Evolutionary conservation across 257 asterid species (phyloP), one percentile per base, ranked within the genome.

Genomic region (Agastache rugosa): DNA sequence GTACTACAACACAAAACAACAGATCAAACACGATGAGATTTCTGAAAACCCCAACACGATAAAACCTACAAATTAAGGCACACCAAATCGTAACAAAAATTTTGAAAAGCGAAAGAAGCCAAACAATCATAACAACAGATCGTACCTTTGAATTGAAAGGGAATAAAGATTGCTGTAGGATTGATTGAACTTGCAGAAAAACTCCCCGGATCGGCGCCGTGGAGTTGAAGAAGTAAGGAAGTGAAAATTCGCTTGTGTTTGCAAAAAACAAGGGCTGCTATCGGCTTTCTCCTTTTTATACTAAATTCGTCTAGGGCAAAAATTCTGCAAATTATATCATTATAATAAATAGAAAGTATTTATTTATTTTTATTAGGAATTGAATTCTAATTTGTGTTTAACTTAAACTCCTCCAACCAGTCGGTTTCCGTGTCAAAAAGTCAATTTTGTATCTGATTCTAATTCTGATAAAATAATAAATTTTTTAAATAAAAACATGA

Each of bases 171-270:
- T 11, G 71, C 67, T 19, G 5, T 2, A 11, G 0, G 34, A 69
- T 74, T 64, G 78, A 62, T 77, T 62, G 12, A 56, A 55, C 44
- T 44, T 29, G 86, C 42, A 62, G 73, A 74, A 17, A 14, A 58
- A 82, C 89, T 72, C 82, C 89, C 74, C 85, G 86, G 83, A 77
- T 85, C 85, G 63, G 85, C 80, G 77, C 89, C 85, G 82, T 74
- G 83, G 84, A 73, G 86, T 74, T 67, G 78, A 59, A 75, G 76
- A 72, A 50, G 55, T 61, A 48, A 45, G 34, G 53, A 37, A 68
- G 71, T 60, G 79, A 16, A 58, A 19, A 6, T 19, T 66, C 64
- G 75, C 62, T 62, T 27, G 63, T 60, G 67, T 63, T 69, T 58
- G 83, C 80, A 31, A 75, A 22, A 62, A 75, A 75, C 64, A 63